Evolutionary conservation across 345 rosid species (phyloP).

Genomic region (Cardiospermum halicacabum): DNA sequence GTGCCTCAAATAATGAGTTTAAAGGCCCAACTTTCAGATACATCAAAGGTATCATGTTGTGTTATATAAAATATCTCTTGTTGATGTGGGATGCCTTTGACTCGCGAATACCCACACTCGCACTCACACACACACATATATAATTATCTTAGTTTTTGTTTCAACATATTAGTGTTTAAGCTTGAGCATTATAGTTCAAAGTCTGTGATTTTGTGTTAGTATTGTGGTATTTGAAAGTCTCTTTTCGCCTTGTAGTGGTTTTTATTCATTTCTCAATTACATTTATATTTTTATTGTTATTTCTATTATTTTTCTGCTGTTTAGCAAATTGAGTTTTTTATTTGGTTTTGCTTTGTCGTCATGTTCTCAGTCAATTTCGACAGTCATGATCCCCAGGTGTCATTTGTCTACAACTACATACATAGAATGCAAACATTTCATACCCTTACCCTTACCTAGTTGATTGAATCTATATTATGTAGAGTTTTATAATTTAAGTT

Average conservation of each 20-base stretch:
- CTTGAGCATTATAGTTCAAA: background rate
- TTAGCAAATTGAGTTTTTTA: background rate
- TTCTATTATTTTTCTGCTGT: background rate
- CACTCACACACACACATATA: too few species aligned
- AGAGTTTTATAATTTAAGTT: background rate
- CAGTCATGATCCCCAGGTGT: background rate
- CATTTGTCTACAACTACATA: background rate
- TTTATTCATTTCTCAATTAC: background rate
- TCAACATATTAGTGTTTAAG: background rate
- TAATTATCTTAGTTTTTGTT: background rate
- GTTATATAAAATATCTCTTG: background rate
- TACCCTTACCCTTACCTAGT: background rate
- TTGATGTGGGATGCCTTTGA: background rate
- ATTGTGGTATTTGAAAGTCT: background rate
- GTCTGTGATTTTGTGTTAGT: background rate
- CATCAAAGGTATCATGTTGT: constrained; percentile 63
- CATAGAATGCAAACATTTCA: background rate
- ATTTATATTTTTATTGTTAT: background rate
- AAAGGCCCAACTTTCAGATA: constrained; percentile 73
- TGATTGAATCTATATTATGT: background rate
- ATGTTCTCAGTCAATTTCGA: background rate
- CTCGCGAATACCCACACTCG: background rate
- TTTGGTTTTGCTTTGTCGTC: background rate
- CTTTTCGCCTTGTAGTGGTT: background rate
- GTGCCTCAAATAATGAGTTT: constrained; percentile 89